These are phyloP conservation scores for Pleomassaria siparia DNA, from an alignment of 2,329 filamentous ascomycete species.

Conservation along the genomic window DNA sequence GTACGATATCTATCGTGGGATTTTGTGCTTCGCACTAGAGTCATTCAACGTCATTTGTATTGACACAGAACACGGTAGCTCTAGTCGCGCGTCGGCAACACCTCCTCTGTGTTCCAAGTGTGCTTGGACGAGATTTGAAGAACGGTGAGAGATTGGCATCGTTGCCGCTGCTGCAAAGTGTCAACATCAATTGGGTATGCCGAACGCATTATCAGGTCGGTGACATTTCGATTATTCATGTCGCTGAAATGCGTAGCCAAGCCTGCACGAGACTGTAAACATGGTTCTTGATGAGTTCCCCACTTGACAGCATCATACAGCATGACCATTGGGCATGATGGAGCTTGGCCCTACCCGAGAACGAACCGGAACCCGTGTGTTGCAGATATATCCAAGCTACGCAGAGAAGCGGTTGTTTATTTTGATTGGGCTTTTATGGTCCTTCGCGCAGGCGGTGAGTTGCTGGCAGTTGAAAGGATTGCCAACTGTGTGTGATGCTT, in stretches of 20 bases:
- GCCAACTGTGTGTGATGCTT: conserved; percentile 8
- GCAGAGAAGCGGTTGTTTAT: not conserved
- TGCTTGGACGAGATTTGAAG: not conserved
- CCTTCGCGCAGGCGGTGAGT: conserved; percentile 17
- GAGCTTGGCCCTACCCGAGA: not conserved
- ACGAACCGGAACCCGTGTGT: not conserved
- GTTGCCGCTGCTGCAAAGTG: not conserved
- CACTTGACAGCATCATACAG: not conserved
- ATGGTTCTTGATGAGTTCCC: not conserved
- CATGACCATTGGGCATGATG: not conserved
- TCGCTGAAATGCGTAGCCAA: no score
- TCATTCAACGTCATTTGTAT: not conserved
- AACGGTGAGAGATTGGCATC: not conserved
- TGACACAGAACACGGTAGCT: not conserved
- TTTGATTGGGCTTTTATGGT: not conserved
- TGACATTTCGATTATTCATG: not conserved
- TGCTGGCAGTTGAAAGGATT: conserved; percentile 16
- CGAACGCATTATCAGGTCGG: not conserved
- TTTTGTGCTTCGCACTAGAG: not conserved
- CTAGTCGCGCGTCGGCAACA: not conserved
- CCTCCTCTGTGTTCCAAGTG: not conserved
- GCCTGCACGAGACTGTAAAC: not conserved
- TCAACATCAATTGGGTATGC: not conserved
- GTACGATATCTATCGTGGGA: not conserved
- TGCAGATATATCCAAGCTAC: not conserved